Conservation (phyloP, 768 basidiomycete genomes). For the Boletus edulis region DNA sequence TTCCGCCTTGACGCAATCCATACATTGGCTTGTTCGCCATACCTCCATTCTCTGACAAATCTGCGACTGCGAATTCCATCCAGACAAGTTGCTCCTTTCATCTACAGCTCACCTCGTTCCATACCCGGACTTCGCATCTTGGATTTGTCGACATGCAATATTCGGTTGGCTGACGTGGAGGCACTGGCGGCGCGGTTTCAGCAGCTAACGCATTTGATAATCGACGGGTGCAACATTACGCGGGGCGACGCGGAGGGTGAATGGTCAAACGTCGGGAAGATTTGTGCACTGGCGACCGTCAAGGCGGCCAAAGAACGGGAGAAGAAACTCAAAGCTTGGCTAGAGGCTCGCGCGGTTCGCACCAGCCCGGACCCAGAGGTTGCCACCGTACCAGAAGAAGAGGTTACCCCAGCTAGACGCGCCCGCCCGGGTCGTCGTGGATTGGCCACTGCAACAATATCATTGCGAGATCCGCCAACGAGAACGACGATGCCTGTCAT, state of each 20-base stretch:
- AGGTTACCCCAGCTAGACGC: slow-evolving; percentile 12
- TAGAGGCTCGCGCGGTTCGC: slow-evolving; percentile 34
- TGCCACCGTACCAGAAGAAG: neutral
- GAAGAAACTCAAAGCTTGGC: slow-evolving; percentile 52
- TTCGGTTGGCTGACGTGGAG: slow-evolving; percentile 55
- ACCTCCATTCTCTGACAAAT: slow-evolving; percentile 44
- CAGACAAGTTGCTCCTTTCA: slow-evolving; percentile 50
- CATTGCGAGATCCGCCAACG: slow-evolving; percentile 41
- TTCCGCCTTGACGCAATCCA: slow-evolving; percentile 64
- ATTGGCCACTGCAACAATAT: slow-evolving; percentile 64
- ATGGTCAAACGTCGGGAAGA: slow-evolving; percentile 60
- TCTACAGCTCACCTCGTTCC: slow-evolving; percentile 29
- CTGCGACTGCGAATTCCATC: slow-evolving; percentile 73
- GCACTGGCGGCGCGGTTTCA: slow-evolving; percentile 50
- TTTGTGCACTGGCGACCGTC: slow-evolving; percentile 60
- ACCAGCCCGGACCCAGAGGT: neutral
- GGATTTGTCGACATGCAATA: slow-evolving; percentile 71
- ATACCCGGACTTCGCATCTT: slow-evolving; percentile 55
- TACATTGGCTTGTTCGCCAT: slow-evolving; percentile 42
- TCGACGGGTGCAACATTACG: slow-evolving; percentile 64
- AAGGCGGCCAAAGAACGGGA: slow-evolving; percentile 65
- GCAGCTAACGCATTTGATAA: slow-evolving; percentile 58
- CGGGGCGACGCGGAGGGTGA: slow-evolving; percentile 50
- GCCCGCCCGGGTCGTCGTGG: slow-evolving; percentile 53
- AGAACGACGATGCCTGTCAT: slow-evolving; percentile 13